Base-by-base conservation (phyloP, 176 grass and related monocot genomes). In the Elymus sibiricus region DNA sequence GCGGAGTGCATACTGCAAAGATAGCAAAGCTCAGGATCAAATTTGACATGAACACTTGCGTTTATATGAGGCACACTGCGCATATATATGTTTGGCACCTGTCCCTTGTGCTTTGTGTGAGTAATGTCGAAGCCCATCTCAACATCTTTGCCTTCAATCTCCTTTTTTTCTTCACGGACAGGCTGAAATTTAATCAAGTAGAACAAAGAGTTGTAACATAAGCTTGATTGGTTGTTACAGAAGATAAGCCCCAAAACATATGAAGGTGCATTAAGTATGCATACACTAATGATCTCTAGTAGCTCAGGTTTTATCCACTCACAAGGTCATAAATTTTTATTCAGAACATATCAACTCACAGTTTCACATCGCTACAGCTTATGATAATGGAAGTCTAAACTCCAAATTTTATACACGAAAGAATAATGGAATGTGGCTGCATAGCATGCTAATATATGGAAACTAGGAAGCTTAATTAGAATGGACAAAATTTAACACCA, bases 121-220 rank as follows among this genome's bases (percentile, higher is more conserved):
- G 94, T 82, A 83, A 99, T 91, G 76, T 99, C 94, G 61, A 99
- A 99, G 82, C 97, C 94, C 97, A 97, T 96, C 60, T 90, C 39
- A 65, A 86, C 87, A 91, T 99, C 97, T 89, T 86, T 94, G 62
- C 88, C 90, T 69, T 88, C 65, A 71, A 94, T 63, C 47, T 97
- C 97, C 81, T 99, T 91, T 39, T 71, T 76, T 80, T 97, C 94
- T 83, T 97, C 94, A 42, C 9, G 68, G 76, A 97, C 87, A 94
- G 92, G 87, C 97, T 99, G 81, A 64, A 80, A 44, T 80, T 60
- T 75, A 80, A 85, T 31, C 66, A 53, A 69, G 58, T 16, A 88
- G 44, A 39, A 80, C 5, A 77, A 74, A 90, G 28, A 84, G 89
- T 2, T 66, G 5, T 22, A 53, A 42, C 64, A 19, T 51, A 85